Conservation (phyloP, 805 yeast species). For the Ogataea nonfermentans region DNA sequence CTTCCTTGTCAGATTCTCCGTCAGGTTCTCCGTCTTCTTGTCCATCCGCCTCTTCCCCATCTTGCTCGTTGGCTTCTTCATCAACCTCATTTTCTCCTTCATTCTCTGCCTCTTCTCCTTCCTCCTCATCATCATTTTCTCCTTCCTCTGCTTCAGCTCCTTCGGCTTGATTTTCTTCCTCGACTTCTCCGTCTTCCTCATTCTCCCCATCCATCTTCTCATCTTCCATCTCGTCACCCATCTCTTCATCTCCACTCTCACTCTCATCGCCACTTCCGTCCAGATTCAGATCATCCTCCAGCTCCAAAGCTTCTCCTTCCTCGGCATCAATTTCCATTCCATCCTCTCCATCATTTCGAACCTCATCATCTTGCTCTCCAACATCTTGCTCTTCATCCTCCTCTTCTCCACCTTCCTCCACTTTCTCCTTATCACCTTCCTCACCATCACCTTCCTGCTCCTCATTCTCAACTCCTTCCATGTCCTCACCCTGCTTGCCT, state of each 20-base stretch:
- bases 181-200: slow-evolving; percentile 30
- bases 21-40: slow-evolving; percentile 31
- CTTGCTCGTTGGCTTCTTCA: slow-evolving; percentile 22
- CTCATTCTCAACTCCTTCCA: slow-evolving; percentile 47
- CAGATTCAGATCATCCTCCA: slow-evolving; percentile 88
- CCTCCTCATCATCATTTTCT: slow-evolving; percentile 18
- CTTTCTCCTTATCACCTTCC: slow-evolving; percentile 36
- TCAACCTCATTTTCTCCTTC: slow-evolving; percentile 33
- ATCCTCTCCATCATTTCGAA: slow-evolving; percentile 64
- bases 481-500: slow-evolving; percentile 51
- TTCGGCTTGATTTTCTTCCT: slow-evolving; percentile 21
- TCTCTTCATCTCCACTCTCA: slow-evolving; percentile 34
- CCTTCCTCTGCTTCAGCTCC: slow-evolving; percentile 27
- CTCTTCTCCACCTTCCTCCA: slow-evolving; percentile 38
- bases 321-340: slow-evolving; percentile 73
- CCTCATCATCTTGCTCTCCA: slow-evolving; percentile 81
- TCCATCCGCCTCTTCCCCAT: slow-evolving; percentile 28
- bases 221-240: slow-evolving; percentile 34
- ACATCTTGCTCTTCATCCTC: slow-evolving; percentile 64
- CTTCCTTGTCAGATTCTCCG: slow-evolving; percentile 28
- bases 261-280: slow-evolving; percentile 72
- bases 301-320: slow-evolving; percentile 80
- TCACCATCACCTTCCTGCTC: slow-evolving; percentile 36
- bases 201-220: slow-evolving; percentile 27
- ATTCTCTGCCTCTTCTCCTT: slow-evolving; percentile 29